Evolutionary conservation across 495 filamentous ascomycete species (phyloP), one percentile per base, ranked within the genome.

Genomic region (Penicillium chermesinum): DNA sequence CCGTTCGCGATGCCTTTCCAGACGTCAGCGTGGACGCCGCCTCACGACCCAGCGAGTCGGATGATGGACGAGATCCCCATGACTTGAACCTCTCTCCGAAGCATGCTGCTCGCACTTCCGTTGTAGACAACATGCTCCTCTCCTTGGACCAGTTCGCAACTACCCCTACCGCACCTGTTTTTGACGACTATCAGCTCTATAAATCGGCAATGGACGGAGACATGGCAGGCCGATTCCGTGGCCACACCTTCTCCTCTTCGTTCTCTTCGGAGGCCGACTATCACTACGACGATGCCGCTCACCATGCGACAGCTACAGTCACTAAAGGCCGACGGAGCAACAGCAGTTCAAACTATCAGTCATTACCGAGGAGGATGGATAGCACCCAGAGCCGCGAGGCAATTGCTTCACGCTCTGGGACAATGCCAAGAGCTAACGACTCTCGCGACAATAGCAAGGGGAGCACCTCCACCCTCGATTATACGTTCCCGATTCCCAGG

Each of bases 111-210:
- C 82, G 90, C 41, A 87, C 89, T 54, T 95, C 90, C 17, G 82
- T 96, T 38, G 86, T 96, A 36, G 87, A 91, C 64, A 91, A 95
- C 58, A 89, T 96, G 82, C 79, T 96, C 10, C 77, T 90, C 22
- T 95, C 91, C 14, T 79, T 96, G 48, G 89, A 94, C 65, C 85
- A 88, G 69, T 79, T 89, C 60, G 79, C 77, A 30, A 9, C 38
- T 15, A 70, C 79, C 48, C 75, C 78, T 4, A 77, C 57, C 8
- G 58, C 67, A 3, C 69, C 67, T 0, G 46, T 68, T 5, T 38
- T 73, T 33, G 69, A 69, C 27, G 71, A 75, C 44, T 69, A 69
- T 43, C 63, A 66, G 46, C 58, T 68, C 40, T 75, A 66, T 57
- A 71, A 68, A 41, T 67, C 65, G 20, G 66, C 63, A 33, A 62